Percentiles rank a stretch among this genome's conserved stretches.
These are phyloP conservation scores for Ophiostoma fasciatum DNA, from an alignment of 2,329 filamentous ascomycete genomes.

Conservation along the genomic window DNA sequence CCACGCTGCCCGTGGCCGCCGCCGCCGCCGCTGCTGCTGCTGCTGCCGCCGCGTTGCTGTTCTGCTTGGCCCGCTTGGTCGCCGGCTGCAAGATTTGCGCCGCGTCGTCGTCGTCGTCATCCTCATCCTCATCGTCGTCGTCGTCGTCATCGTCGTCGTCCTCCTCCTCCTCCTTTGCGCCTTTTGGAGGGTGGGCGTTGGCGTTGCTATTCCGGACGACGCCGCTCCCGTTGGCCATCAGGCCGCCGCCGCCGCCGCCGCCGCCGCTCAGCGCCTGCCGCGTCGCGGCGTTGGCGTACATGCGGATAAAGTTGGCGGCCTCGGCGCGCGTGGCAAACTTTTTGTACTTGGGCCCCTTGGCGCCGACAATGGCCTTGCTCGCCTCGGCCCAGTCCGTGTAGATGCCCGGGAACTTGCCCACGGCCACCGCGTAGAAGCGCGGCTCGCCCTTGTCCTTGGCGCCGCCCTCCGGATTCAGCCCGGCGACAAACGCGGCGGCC, in stretches of 20 bases:
- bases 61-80: constrained; percentile 21
- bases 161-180: constrained; percentile 16
- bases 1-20: constrained; percentile 13
- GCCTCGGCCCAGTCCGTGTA: constrained; percentile 55
- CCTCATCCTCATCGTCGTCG: constrained; percentile 17
- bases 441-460: constrained; percentile 24
- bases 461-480: constrained; percentile 31
- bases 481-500: constrained; percentile 62
- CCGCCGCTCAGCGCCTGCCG: constrained; percentile 24
- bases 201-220: no score
- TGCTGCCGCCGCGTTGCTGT: background rate
- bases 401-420: constrained; percentile 42
- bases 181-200: no score
- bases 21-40: background rate
- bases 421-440: constrained; percentile 46
- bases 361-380: constrained; percentile 57
- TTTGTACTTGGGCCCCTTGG: constrained; percentile 55
- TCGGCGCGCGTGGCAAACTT: constrained; percentile 54
- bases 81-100: constrained; percentile 20
- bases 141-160: constrained; percentile 12
- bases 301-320: constrained; percentile 60
- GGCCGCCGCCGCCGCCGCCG: constrained; percentile 11
- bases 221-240: no score
- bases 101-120: constrained; percentile 14
- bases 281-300: constrained; percentile 29